Evolutionary conservation across 352 stramenopile species (phyloP), one percentile per base, ranked within the genome.

Genomic region (Phytophthora macrochlamydospora): DNA sequence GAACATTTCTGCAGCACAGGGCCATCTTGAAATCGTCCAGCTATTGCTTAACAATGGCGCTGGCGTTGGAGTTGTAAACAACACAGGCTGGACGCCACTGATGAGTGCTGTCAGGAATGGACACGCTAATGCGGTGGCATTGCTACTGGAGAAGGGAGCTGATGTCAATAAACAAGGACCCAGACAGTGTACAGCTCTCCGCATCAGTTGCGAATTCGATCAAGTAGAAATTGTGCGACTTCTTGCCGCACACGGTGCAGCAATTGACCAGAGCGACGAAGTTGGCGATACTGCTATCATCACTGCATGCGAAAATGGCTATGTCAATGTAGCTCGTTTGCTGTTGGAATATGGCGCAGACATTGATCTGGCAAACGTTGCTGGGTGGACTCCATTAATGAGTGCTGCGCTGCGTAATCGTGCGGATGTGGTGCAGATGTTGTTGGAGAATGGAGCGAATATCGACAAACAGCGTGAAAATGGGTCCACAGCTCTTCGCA

Each of bases 101-200:
- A 35, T 56, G 0, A 30, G 3, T 7, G 58, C 57, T 51, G 54
- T 59, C 51, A 28, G n/a, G 0, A 7, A n/a, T 13, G 40, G 53
- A 13, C 52, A 62, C 46, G n/a, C 63, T 4, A 32, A 67, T 28
- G 54, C 58, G 14, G 32, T 68, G 11, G 46, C 8, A 30, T 53
- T 44, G 51, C 48, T 73, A 2, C 13, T 68, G 2, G 54, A 65
- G 3, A 35, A 67, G 50, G 54, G 46, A 2, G 58, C 55, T 11
- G 40, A 72, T 12, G 45, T 24, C 18, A 24, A 38, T 18, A 58
- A 13, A 24, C 43, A 24, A 51, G 53, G 40, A 45, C 4, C 59
- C 40, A 48, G 4, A 18, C 13, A 18, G 40, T 37, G 2, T 51
- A 28, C 1, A 65, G 31, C 50, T n/a, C 49, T 65, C 3, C 56